Conservation (phyloP, 768 basidiomycete species). For the Boletus subcaerulescens region DNA sequence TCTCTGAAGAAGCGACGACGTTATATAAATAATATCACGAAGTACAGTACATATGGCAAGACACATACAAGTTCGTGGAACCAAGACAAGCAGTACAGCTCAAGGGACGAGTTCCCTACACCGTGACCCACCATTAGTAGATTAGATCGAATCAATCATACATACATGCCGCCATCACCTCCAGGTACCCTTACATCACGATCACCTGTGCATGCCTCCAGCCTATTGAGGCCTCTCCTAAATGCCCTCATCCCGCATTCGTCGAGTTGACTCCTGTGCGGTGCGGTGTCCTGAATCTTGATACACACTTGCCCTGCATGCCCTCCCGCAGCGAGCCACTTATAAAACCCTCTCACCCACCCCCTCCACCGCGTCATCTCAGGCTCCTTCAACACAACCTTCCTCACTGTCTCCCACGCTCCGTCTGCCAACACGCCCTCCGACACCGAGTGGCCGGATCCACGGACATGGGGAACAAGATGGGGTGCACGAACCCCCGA, state of each 20-base stretch:
- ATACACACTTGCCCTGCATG: conserved; percentile 9
- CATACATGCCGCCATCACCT: background rate
- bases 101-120: no score
- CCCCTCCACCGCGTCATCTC: conserved; percentile 10
- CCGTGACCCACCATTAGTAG: no score
- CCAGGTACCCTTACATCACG: background rate
- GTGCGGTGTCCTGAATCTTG: background rate
- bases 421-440: background rate
- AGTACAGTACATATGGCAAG: no score
- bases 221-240: conserved; percentile 6
- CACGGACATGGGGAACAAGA: background rate
- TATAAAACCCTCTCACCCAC: conserved; percentile 14
- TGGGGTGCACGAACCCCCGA: conserved; percentile 5
- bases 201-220: conserved; percentile 10
- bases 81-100: no score
- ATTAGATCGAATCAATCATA: no score
- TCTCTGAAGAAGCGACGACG: no score
- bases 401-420: conserved; percentile 9
- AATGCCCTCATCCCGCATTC: background rate
- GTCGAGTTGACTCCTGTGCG: background rate
- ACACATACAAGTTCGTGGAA: no score
- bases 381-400: conserved; percentile 8
- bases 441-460: background rate
- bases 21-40: no score
- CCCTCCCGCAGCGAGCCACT: conserved; percentile 19